Evolutionary conservation across 768 basidiomycete species (phyloP), one percentile per base, ranked within the genome.

Genomic region (Baorangia bicolor): DNA sequence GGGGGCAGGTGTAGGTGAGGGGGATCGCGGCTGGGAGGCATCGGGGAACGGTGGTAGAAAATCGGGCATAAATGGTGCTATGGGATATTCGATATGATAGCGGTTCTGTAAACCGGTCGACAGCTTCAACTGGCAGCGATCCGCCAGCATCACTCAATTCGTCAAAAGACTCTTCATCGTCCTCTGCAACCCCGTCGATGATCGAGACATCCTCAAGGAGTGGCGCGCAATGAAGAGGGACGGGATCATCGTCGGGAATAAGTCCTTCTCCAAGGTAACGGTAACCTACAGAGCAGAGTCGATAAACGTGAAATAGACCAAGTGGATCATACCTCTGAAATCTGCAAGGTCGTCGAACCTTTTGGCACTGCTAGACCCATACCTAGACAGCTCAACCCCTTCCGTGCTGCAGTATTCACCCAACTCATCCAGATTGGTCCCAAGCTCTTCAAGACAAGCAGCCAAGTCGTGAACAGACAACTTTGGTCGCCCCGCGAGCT

Each of bases 341-440:
- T 90, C 90, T 49, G 78, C 75, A 66, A 92, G 71, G 66, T 91
- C 90, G 68, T 91, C 89, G 12, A 84, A 76, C 62, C 89, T 77
- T 62, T 86, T 77, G 39, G 76, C 75, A 5, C 84, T 84, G 66
- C 84, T 83, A 5, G 81, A 70, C 7, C 84, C 83, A 69, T 90
- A 90, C 34, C 86, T 80, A 25, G 80, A 77, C 55, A 92, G 69
- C 62, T 92, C 90, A 63, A 75, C 76, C 20, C 81, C 89, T 69
- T 92, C 90, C 1, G 81, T 75, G n/a, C 72, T 66, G 49, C 78
- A 80, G 63, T 88, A 91, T 54, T 87, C 86, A 25, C 66, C 73
- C 51, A 94, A 73, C 67, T 94, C 92, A 9, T 88, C 82, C 23
- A 90, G 53, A 40, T 77, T 80, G 1, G 90, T 78, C 18, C 92